Base-by-base conservation (phyloP, 768 basidiomycete genomes). In the Lactarius psammicola region DNA sequence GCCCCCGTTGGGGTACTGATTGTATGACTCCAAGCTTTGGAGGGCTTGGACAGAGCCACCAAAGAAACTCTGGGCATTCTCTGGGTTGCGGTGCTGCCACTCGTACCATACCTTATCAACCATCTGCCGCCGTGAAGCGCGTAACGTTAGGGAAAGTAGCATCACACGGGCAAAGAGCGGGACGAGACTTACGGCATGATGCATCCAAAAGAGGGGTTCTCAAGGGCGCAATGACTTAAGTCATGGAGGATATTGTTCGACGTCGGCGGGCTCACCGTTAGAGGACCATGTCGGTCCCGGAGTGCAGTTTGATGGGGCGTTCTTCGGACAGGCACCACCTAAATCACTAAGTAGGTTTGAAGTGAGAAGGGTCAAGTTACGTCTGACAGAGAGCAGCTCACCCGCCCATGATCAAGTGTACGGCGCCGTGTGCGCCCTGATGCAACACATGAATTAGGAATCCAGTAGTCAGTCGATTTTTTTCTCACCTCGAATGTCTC, bases 401-500 rank as follows among this genome's bases (percentile, higher is more conserved):
- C 75, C 76, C 76, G 44, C 76, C 76, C 33, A 76, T 59, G n/a
- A 75, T 77, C n/a, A 72, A 44, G 62, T 79, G 78, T 10, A 76
- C 70, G n/a, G 67, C 70, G 15, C 67, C 59, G 56, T 79, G 78
- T 15, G 76, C 61, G 8, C 77, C 77, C 77, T 79, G 33, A 42
- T 20, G 20, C 18, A 56, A 49, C 23, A 6, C 18, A 1, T 30
- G 3, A 15, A 26, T 51, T 9, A 57, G 65, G 17, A 20, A 42
- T 42, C 20, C 20, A 42, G 42, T 7, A 42, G 6, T 20, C 20
- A 42, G 20, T 42, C 42, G 20, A n/a, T n/a, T 20, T 18, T 20
- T 40, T 30, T 10, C 58, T 53, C 34, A 76, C 77, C 73, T n/a
- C n/a, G n/a, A n/a, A n/a, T n/a, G n/a, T n/a, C n/a, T n/a, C n/a